Evolutionary conservation across 192 early-diverging fungal species (phyloP).

Genomic region (Backusella tuberculispora): DNA sequence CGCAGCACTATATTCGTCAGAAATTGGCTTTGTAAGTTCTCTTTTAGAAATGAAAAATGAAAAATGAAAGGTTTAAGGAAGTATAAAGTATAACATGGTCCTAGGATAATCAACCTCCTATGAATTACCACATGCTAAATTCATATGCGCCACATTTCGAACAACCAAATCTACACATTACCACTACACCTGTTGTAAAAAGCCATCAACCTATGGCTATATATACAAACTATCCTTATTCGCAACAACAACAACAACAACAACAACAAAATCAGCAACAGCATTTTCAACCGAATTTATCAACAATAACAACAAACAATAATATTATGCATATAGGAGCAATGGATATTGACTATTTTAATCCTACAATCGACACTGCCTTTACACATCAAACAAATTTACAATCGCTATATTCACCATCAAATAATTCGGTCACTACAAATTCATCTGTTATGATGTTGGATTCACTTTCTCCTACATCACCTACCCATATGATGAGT

Average conservation of each 20-base stretch:
- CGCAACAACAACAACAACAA: constrained; percentile 11
- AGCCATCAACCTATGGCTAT: constrained; percentile 15
- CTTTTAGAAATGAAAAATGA: background rate
- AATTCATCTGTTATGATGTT: constrained; percentile 21
- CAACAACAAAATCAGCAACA: background rate
- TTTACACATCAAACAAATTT: constrained; percentile 9
- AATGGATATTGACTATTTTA: constrained; percentile 25
- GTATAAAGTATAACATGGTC: constrained; percentile 1
- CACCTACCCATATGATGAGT: constrained; percentile 2
- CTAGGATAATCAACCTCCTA: constrained; percentile 9
- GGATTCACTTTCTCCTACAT: background rate
- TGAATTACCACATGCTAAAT: background rate
- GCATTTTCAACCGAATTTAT: background rate
- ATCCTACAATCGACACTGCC: background rate
- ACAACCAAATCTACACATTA: background rate
- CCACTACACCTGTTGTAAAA: constrained; percentile 18
- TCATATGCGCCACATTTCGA: constrained; percentile 12
- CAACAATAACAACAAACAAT: constrained; percentile 20
- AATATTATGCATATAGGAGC: background rate
- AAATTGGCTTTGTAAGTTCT: constrained; percentile 19
- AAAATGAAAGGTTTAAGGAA: background rate
- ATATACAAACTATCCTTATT: constrained; percentile 5
- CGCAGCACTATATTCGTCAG: constrained; percentile 3
- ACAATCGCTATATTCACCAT: constrained; percentile 14
- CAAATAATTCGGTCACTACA: constrained; percentile 18